Percentiles rank a stretch among this genome's conserved stretches.
phyloP scores from a whole-genome alignment of 148 eudicot genomes.

The Amaranthus cruentus region DNA sequence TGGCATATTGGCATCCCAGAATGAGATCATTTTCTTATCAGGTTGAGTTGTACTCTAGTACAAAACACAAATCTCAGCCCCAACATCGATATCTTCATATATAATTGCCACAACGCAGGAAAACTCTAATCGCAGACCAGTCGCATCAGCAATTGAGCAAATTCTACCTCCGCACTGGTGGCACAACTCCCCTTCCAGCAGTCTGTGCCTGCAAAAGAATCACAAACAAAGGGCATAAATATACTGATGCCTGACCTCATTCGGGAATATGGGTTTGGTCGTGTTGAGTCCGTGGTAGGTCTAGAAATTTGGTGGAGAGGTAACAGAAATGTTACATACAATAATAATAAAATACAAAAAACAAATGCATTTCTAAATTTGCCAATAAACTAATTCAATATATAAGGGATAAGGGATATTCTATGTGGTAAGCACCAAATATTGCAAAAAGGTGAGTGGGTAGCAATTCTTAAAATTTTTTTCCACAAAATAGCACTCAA shows the following conservation, averaged over 20 bases:
- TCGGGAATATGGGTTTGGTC: too few species aligned
- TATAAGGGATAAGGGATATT: too few species aligned
- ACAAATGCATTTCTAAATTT: too few species aligned
- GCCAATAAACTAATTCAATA: too few species aligned
- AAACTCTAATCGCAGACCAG: constrained; percentile 1
- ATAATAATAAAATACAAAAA: too few species aligned
- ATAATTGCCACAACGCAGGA: constrained; percentile 7
- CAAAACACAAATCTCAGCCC: neutral
- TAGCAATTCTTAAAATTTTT: too few species aligned
- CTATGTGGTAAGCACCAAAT: too few species aligned
- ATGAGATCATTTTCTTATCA: neutral
- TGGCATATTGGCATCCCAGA: neutral
- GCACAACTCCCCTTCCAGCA: constrained; percentile 66
- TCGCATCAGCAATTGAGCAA: neutral
- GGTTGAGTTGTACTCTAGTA: constrained; percentile 8
- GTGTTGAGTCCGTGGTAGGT: too few species aligned
- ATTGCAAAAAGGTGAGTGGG: too few species aligned
- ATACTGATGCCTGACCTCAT: neutral
- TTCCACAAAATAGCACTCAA: too few species aligned
- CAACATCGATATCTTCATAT: constrained; percentile 11
- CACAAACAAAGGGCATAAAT: neutral
- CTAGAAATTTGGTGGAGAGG: too few species aligned
- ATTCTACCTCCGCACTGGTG: constrained; percentile 58
- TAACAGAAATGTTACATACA: too few species aligned
- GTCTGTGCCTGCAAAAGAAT: constrained; percentile 56